Base-by-base conservation (phyloP, 345 rosid species). In the Durio zibethinus region DNA sequence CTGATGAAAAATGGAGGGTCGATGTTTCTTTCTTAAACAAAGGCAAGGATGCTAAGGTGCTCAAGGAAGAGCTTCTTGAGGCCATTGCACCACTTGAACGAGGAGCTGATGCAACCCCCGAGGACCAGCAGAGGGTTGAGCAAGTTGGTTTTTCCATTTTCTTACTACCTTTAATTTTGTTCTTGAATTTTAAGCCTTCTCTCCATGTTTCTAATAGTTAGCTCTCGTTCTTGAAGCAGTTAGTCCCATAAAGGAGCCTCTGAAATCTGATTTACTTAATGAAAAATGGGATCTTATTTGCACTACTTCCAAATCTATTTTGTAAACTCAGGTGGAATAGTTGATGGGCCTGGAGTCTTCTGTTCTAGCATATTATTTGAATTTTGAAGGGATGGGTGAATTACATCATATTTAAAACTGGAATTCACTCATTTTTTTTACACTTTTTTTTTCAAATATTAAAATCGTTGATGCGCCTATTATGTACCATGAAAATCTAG, bases 251-350 rank as follows among this genome's bases (percentile, higher is more conserved):
- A 95, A 87, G 86, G 90, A 86, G 86, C 97, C 97, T 31, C 76
- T 95, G 43, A 95, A 93, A 21, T 93, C 98, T 64, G 86, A 81
- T 71, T 87, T 93, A 23, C 38, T 93, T 8, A 82, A 89, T 88
- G 97, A 98, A 35, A 93, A 95, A 83, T 93, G 99, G 98, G 97
- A 95, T 86, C 98, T 95, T 75, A 80, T 93, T 65, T 93, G 90
- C 76, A 95, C 99, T 16, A 95, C 99, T 42, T 95, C 98, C 52
- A 82, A 82, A 65, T 93, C 97, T 3, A 92, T 95, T 81, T 79
- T 93, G 76, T 97, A 93, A 74, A 93, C 93, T 20, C 80, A 92
- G 92, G 98, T 93, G 70, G 77, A 74, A 82, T 69, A 36, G 35
- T 33, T 33, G 35, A 33, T 1, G 2, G 1, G 35, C 2, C 35